phyloP scores from a whole-genome alignment of 352 stramenopile species.

The Globisporangium orthogonon region DNA sequence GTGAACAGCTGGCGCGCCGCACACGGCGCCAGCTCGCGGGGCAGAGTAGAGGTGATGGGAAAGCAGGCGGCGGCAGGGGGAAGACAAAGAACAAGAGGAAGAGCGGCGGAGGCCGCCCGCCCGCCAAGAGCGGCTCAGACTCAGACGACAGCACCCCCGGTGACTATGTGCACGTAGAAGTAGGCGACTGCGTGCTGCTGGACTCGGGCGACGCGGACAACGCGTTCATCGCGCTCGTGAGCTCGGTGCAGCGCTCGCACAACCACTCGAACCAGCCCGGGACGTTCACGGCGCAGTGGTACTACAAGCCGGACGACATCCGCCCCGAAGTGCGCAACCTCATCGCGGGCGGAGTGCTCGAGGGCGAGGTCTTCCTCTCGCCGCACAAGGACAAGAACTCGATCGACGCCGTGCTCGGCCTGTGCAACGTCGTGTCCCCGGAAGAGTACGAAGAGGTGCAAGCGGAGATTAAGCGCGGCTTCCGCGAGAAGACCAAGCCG shows the following conservation, averaged over 20 bases:
- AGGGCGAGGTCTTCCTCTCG: conserved; percentile 79
- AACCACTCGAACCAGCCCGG: conserved; percentile 31
- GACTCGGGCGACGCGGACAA: conserved; percentile 65
- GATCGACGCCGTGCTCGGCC: conserved; percentile 67
- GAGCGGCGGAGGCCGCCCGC: background rate
- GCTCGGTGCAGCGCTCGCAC: conserved; percentile 58
- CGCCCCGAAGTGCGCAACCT: conserved; percentile 47
- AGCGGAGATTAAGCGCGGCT: conserved; percentile 61
- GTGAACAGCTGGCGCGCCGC: background rate
- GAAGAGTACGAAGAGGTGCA: conserved; percentile 73
- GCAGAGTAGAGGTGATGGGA: background rate
- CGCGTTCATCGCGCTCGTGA: conserved; percentile 69
- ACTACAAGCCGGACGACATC: conserved; percentile 79
- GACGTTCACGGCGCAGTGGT: conserved; percentile 80
- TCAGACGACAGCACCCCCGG: conserved; percentile 34
- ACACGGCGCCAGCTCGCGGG: background rate
- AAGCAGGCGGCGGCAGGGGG: background rate
- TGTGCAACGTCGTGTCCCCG: conserved; percentile 69
- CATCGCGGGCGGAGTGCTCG: conserved; percentile 51
- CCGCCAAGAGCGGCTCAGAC: conserved; percentile 1
- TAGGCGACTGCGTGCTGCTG: conserved; percentile 73
- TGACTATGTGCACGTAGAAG: conserved; percentile 60
- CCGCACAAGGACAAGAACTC: conserved; percentile 82
- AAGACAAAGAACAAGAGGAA: background rate
- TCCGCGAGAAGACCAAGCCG: conserved; percentile 51